Percentiles rank a stretch among this genome's conserved stretches.
These are phyloP conservation scores for Aureobasidium sp. DNA, from an alignment of 2,329 filamentous ascomycete genomes.

Conservation along the genomic window DNA sequence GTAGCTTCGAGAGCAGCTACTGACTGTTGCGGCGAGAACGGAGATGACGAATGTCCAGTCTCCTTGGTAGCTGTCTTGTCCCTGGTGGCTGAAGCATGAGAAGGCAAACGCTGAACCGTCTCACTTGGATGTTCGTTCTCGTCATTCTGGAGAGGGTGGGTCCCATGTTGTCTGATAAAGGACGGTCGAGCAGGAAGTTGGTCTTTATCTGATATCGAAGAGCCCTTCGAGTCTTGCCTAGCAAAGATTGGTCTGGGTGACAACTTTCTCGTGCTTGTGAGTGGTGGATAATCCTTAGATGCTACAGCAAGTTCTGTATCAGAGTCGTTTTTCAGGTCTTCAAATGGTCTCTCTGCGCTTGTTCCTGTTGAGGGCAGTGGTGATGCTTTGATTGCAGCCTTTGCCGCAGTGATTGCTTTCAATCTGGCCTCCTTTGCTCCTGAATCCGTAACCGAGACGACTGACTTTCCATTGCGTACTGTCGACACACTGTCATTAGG, in stretches of 20 bases:
- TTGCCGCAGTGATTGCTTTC: not conserved
- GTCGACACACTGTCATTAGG: not conserved
- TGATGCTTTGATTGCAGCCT: not conserved
- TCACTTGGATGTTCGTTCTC: not conserved
- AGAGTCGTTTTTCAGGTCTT: not conserved
- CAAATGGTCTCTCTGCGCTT: not conserved
- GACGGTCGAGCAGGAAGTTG: not conserved
- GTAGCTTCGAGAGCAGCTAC: too few relatives aligned
- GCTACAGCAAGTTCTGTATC: not conserved
- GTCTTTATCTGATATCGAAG: not conserved
- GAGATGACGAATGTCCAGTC: not conserved
- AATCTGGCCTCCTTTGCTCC: not conserved
- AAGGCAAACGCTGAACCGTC: not conserved
- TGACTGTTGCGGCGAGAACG: not conserved
- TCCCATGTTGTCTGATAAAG: not conserved
- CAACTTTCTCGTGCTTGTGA: not conserved
- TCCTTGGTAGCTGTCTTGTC: not conserved
- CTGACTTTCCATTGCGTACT: too few relatives aligned
- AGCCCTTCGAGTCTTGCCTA: not conserved
- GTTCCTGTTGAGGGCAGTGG: not conserved
- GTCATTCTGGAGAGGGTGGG: not conserved
- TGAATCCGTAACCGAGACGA: too few relatives aligned
- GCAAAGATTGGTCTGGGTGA: not conserved
- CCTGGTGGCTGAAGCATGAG: not conserved
- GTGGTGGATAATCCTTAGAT: not conserved